Conservation (phyloP, 768 basidiomycete genomes). For the Serendipita indica region DNA sequence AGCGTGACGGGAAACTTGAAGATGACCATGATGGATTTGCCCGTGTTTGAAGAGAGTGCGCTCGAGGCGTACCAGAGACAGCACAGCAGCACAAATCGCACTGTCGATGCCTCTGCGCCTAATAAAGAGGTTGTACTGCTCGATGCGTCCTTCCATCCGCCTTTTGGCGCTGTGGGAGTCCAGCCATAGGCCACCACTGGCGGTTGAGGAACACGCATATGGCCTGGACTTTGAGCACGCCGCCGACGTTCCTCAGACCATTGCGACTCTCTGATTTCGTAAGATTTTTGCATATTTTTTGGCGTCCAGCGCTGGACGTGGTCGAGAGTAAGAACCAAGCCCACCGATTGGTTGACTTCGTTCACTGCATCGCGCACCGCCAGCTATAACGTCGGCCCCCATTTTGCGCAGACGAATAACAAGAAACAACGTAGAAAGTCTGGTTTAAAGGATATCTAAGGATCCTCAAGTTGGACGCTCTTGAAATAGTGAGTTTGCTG, state of each 20-base stretch:
- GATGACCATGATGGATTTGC: constrained; percentile 83
- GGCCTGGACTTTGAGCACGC: not conserved
- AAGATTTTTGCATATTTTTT: not conserved
- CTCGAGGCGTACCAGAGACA: constrained; percentile 86
- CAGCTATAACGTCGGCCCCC: too few species aligned
- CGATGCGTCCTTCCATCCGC: not conserved
- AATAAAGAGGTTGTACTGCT: not conserved
- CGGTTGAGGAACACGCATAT: not conserved
- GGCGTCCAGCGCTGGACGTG: not conserved
- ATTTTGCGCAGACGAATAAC: too few species aligned
- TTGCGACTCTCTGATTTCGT: not conserved
- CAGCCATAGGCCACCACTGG: not conserved
- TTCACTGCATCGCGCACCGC: too few species aligned
- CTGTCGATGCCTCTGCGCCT: constrained; percentile 17
- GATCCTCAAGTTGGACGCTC: too few species aligned
- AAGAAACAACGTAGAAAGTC: too few species aligned
- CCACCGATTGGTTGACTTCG: too few species aligned
- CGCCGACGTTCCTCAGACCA: not conserved
- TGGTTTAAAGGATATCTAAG: too few species aligned
- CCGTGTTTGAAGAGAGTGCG: constrained; percentile 90
- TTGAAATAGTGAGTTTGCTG: too few species aligned
- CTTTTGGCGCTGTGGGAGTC: not conserved
- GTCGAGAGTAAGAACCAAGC: constrained; percentile 1
- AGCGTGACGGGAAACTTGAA: constrained; percentile 93
- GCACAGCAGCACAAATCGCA: constrained; percentile 66